phyloP scores from a whole-genome alignment of 2,329 filamentous ascomycete genomes.

The Fusarium odoratissimum region DNA sequence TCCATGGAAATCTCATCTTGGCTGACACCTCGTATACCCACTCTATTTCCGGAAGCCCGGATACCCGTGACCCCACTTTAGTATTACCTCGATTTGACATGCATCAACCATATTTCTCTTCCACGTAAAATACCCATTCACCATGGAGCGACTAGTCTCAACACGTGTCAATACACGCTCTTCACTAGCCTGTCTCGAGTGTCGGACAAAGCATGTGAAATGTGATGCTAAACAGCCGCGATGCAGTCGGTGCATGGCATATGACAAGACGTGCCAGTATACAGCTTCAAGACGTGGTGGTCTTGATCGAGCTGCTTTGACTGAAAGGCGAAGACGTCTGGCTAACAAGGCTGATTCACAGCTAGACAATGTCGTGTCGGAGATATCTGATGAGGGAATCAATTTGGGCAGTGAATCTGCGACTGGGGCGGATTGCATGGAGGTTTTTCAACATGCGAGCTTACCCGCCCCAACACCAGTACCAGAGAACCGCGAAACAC shows the following conservation, averaged over 20 bases:
- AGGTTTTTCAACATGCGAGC: neutral
- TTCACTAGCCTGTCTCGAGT: conserved; percentile 62
- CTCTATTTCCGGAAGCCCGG: neutral
- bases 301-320: conserved; percentile 47
- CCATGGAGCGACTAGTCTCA: conserved; percentile 3
- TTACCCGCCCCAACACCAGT: neutral
- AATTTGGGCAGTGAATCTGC: neutral
- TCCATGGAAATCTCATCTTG: too few species aligned
- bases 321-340: conserved; percentile 45
- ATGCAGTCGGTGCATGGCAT: conserved; percentile 58
- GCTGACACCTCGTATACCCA: neutral
- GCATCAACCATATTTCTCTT: neutral
- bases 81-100: neutral
- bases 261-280: conserved; percentile 61
- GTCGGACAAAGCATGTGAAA: conserved; percentile 63
- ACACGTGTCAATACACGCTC: conserved; percentile 22
- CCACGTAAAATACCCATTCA: neutral
- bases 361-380: accelerated
- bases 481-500: neutral
- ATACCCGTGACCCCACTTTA: neutral
- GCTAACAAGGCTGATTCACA: neutral
- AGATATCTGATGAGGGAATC: accelerated
- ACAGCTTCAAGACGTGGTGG: conserved; percentile 62
- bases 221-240: conserved; percentile 62
- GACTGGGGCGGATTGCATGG: neutral